phyloP scores from a whole-genome alignment of 106 monocot genomes.

The Allium sativum region DNA sequence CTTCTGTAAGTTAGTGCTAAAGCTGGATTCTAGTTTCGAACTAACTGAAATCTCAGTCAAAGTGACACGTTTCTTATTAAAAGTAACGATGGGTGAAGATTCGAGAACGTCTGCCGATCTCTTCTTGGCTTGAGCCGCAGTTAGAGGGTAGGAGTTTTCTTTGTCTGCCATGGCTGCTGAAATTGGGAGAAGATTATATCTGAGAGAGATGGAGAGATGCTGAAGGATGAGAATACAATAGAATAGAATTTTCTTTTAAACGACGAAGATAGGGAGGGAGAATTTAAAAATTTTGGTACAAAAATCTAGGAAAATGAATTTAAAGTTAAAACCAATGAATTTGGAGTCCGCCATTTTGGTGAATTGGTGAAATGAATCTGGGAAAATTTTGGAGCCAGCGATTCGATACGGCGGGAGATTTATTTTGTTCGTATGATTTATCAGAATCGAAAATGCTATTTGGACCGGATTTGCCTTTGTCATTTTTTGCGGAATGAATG shows the following conservation, averaged over 20 bases:
- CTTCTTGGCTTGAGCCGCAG: conserved; percentile 19
- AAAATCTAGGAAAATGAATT: too few species aligned
- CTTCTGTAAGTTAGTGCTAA: conserved; percentile 8
- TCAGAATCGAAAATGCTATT: too few species aligned
- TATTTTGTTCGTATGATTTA: too few species aligned
- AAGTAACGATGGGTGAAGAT: neutral
- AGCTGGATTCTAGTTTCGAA: neutral
- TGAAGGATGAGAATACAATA: neutral
- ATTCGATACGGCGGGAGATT: too few species aligned
- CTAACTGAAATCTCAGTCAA: neutral
- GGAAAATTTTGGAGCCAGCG: too few species aligned
- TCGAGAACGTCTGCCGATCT: conserved; percentile 11
- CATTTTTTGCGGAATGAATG: too few species aligned
- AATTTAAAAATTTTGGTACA: too few species aligned
- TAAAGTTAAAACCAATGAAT: too few species aligned
- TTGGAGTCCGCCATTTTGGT: too few species aligned
- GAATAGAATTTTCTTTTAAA: neutral
- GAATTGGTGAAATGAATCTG: too few species aligned
- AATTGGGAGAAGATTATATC: neutral
- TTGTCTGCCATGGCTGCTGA: conserved; percentile 27
- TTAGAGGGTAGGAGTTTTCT: conserved; percentile 30
- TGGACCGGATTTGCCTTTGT: too few species aligned
- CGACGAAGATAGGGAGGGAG: neutral
- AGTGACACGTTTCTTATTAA: neutral
- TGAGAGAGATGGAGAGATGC: neutral